phyloP scores from a whole-genome alignment of 192 early-diverging fungal genomes.

The Dissophora ornata region DNA sequence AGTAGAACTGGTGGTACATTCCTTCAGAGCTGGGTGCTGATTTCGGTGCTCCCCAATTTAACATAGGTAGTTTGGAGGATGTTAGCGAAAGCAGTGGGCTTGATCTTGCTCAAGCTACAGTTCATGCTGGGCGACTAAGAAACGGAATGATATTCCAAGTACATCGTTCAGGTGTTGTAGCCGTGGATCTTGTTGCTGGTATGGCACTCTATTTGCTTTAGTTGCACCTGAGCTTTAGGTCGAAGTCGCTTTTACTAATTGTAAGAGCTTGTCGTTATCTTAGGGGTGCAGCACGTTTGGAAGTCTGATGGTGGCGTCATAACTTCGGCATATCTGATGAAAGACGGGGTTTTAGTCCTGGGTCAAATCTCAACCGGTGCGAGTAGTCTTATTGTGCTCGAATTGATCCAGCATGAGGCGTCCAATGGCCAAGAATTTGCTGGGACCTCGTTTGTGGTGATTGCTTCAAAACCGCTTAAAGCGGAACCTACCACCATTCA shows the following conservation, averaged over 20 bases:
- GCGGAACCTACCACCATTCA: conserved; percentile 42
- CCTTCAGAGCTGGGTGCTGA: too few species aligned
- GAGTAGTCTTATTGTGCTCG: conserved; percentile 27
- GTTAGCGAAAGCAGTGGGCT: conserved; percentile 21
- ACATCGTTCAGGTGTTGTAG: conserved; percentile 35
- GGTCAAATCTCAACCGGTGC: conserved; percentile 27
- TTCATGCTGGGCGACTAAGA: conserved; percentile 24
- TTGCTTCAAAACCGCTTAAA: background rate
- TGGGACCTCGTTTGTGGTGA: background rate
- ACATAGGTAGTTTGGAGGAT: conserved; percentile 35
- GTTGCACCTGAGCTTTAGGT: too few species aligned
- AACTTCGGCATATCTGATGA: conserved; percentile 24
- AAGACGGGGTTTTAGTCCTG: conserved; percentile 13
- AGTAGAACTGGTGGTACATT: background rate
- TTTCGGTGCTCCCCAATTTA: too few species aligned
- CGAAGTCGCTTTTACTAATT: too few species aligned
- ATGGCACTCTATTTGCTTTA: too few species aligned
- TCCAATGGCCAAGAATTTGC: background rate
- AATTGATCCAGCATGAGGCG: background rate
- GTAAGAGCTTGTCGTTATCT: too few species aligned
- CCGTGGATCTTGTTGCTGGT: conserved; percentile 4
- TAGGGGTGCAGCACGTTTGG: conserved; percentile 18
- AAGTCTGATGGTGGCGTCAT: conserved; percentile 1
- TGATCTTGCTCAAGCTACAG: conserved; percentile 17
- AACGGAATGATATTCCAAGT: conserved; percentile 35